A percentile compares a stretch with the other conserved stretches of the same genome.
Evolutionary conservation across 2,329 filamentous ascomycete species (phyloP).

Genomic region (Trichoderma sp.): DNA sequence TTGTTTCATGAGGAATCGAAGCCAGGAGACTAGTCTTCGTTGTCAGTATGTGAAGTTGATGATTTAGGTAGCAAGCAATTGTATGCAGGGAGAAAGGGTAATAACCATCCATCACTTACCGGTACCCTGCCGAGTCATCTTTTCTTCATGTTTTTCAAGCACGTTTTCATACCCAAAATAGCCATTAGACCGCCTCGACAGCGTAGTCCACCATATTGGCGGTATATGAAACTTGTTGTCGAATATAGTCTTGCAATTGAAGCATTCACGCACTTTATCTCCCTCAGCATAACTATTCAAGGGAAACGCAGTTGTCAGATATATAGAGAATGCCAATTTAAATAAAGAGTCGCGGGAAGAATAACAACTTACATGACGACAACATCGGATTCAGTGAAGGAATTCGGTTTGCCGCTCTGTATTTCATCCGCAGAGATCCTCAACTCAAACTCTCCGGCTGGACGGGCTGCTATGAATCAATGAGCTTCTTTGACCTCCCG

Average conservation of each 20-base stretch:
- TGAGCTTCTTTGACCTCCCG: background rate
- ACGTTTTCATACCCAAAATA: conserved; percentile 43
- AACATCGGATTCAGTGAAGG: background rate
- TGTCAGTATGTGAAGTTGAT: no score
- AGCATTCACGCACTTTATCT: conserved; percentile 38
- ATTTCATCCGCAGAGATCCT: background rate
- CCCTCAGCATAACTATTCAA: conserved; percentile 39
- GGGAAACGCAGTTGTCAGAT: background rate
- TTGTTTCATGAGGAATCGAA: conserved; percentile 40
- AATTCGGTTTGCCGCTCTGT: background rate
- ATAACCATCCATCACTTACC: background rate
- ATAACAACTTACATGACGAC: background rate
- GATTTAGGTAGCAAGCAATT: no score
- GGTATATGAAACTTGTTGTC: conserved; percentile 38
- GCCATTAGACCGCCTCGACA: conserved; percentile 44
- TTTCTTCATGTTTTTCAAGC: no score
- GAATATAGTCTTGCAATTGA: conserved; percentile 36
- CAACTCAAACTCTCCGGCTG: background rate
- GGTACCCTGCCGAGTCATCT: no score
- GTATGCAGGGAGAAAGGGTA: background rate
- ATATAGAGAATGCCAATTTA: background rate
- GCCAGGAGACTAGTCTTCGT: conserved; percentile 40
- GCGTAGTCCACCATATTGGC: conserved; percentile 43
- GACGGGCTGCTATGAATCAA: background rate
- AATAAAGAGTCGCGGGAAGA: no score